Conservation (phyloP, 139 green algal genomes). For the Picochlorum costavermella region DNA sequence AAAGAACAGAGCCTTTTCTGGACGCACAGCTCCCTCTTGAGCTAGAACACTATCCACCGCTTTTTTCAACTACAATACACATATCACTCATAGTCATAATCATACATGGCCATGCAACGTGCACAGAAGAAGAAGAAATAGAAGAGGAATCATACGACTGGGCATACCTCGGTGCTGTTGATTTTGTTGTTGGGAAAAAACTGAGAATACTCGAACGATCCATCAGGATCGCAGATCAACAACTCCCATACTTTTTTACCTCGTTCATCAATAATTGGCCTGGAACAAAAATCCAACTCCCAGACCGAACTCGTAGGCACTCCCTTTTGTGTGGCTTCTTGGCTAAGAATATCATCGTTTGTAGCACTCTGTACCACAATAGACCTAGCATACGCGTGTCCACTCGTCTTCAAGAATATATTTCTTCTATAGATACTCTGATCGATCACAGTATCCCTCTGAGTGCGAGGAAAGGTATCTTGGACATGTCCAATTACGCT, state of each 20-base stretch:
- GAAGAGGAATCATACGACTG: too few relatives aligned
- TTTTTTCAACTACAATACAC: slow-evolving; percentile 53
- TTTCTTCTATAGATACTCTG: too few relatives aligned
- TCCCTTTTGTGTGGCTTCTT: not conserved
- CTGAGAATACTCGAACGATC: slow-evolving; percentile 78
- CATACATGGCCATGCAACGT: too few relatives aligned
- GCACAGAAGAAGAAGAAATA: too few relatives aligned
- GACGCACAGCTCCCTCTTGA: slow-evolving; percentile 50
- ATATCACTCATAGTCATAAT: not conserved
- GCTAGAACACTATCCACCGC: slow-evolving; percentile 66
- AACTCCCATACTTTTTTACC: slow-evolving; percentile 99
- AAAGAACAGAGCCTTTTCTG: slow-evolving; percentile 82
- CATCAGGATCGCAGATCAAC: slow-evolving; percentile 73
- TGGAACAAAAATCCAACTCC: slow-evolving; percentile 96
- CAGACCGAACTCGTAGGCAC: slow-evolving; percentile 41
- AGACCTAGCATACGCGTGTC: too few relatives aligned
- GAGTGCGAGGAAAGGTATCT: too few relatives aligned
- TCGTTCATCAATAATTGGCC: slow-evolving; percentile 88
- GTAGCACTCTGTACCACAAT: too few relatives aligned
- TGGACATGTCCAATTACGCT: too few relatives aligned
- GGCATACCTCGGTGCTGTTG: slow-evolving; percentile 71
- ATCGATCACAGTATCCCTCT: too few relatives aligned
- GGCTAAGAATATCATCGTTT: not conserved
- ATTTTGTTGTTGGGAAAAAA: slow-evolving; percentile 98
- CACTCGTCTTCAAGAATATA: too few relatives aligned